A percentile compares a stretch with the other conserved stretches of the same genome.
These are phyloP conservation scores for Fraxinus paxiana DNA, from an alignment of 305 asterid species.

Conservation along the genomic window DNA sequence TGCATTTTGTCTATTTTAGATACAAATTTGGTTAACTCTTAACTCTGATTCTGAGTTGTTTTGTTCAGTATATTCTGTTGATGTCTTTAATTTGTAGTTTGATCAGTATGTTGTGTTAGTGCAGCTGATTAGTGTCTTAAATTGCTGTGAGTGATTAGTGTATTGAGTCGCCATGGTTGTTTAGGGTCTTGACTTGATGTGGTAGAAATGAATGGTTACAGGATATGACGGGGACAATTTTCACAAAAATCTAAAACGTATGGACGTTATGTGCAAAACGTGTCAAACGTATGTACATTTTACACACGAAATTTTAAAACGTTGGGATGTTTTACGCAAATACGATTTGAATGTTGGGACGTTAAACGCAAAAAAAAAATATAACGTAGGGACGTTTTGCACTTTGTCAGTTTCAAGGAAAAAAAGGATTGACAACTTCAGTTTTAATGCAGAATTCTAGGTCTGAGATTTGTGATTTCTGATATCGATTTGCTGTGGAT, in stretches of 20 bases:
- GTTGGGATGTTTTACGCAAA: neutral
- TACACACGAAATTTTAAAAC: too few relatives aligned
- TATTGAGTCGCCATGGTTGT: neutral
- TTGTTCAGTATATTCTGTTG: neutral
- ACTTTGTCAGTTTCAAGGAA: neutral
- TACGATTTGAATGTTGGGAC: neutral
- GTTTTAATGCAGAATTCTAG: neutral
- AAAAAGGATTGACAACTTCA: neutral
- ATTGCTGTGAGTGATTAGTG: neutral
- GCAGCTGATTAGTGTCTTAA: neutral
- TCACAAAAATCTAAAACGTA: too few relatives aligned
- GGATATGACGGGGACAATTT: neutral
- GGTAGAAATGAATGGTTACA: neutral
- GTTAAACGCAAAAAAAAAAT: neutral
- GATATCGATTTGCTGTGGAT: neutral
- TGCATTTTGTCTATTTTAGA: neutral
- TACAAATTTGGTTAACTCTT: neutral
- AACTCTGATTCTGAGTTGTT: neutral
- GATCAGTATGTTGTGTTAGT: neutral
- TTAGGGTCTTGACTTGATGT: neutral
- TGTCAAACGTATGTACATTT: neutral
- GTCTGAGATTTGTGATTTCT: neutral
- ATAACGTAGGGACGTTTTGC: neutral
- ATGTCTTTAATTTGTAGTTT: too few relatives aligned
- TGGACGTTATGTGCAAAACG: neutral